Percentiles rank a stretch among this genome's conserved stretches.
These are phyloP conservation scores for Nemania abortiva DNA, from an alignment of 2,329 filamentous ascomycete species.

Conservation along the genomic window DNA sequence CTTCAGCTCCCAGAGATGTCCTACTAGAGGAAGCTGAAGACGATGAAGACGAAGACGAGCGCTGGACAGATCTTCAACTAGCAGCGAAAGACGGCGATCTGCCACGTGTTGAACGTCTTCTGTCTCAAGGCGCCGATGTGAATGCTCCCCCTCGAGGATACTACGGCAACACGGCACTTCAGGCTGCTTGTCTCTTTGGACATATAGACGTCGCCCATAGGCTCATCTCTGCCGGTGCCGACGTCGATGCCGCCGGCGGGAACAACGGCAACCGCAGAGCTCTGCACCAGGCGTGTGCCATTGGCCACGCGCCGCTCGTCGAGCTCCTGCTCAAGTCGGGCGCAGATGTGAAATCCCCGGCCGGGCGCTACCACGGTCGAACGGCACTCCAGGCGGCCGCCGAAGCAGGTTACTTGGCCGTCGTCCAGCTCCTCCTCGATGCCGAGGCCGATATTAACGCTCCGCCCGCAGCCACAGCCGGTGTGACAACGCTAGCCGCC, in stretches of 20 bases:
- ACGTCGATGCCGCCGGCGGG: constrained; percentile 48
- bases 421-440: constrained; percentile 47
- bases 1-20: neutral
- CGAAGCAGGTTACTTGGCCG: constrained; percentile 46
- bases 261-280: constrained; percentile 53
- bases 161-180: constrained; percentile 49
- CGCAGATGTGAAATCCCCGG: constrained; percentile 47
- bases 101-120: constrained; percentile 42
- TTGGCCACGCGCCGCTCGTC: constrained; percentile 40
- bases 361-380: constrained; percentile 49
- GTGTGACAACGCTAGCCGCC: constrained; percentile 55
- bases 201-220: constrained; percentile 40
- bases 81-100: constrained; percentile 52
- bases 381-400: constrained; percentile 55
- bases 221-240: constrained; percentile 42
- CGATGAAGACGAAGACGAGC: constrained; percentile 46
- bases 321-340: constrained; percentile 42
- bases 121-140: constrained; percentile 47
- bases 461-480: constrained; percentile 51
- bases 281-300: constrained; percentile 53
- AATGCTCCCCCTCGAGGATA: constrained; percentile 45
- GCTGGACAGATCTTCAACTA: constrained; percentile 54
- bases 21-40: constrained; percentile 14
- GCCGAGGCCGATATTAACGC: constrained; percentile 51
- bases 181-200: constrained; percentile 47